Percentiles rank a stretch among this genome's conserved stretches.
Conservation (phyloP, 495 filamentous ascomycete genomes). For the Xylaria cubensis region DNA sequence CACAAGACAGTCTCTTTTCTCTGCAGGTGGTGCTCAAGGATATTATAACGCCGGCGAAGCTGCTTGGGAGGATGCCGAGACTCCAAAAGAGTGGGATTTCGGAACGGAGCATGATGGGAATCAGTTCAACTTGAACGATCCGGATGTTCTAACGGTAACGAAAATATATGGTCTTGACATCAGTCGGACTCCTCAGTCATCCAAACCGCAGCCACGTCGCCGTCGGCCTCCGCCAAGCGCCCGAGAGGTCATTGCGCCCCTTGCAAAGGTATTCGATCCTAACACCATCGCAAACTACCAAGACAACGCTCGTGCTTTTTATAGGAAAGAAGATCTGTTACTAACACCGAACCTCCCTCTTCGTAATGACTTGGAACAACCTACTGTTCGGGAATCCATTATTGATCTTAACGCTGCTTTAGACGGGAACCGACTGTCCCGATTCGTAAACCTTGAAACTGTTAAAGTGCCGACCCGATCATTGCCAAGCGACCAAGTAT, state of each 20-base stretch:
- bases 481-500: too few species aligned
- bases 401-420: too few species aligned
- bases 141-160: not conserved
- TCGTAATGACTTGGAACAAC: too few species aligned
- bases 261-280: constrained; percentile 42
- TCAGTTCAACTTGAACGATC: too few species aligned
- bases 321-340: constrained; percentile 21
- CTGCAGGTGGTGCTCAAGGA: constrained; percentile 64
- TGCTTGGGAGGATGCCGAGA: constrained; percentile 5
- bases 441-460: too few species aligned
- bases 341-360: not conserved
- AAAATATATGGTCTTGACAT: constrained; percentile 1
- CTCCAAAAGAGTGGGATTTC: not conserved
- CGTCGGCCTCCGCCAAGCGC: constrained; percentile 39
- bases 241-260: constrained; percentile 31
- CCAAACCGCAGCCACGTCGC: constrained; percentile 23
- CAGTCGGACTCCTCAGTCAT: constrained; percentile 31
- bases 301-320: constrained; percentile 35
- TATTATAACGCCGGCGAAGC: constrained; percentile 29
- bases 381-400: too few species aligned
- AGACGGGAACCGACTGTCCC: too few species aligned
- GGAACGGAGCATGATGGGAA: too few species aligned
- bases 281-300: constrained; percentile 40
- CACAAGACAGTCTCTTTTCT: constrained; percentile 73
- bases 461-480: too few species aligned